Evolutionary conservation across 495 filamentous ascomycete species (phyloP).

Genomic region (Penicillium coffeae): DNA sequence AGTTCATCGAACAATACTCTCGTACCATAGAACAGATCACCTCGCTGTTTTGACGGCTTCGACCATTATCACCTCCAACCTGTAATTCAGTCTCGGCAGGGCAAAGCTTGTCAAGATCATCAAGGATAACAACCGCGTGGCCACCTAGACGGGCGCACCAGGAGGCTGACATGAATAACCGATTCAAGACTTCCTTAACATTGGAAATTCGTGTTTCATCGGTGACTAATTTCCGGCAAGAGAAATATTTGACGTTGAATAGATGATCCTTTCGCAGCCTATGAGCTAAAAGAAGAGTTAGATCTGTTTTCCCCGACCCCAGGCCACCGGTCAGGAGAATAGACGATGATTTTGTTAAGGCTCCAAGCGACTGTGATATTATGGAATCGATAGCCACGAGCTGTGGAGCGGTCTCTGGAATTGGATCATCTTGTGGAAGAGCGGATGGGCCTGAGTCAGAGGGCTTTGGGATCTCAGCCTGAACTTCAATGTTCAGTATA

Average conservation of each 20-base stretch:
- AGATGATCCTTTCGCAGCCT: constrained; percentile 61
- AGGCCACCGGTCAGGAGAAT: constrained; percentile 84
- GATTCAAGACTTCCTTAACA: constrained; percentile 81
- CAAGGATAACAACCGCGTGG: constrained; percentile 75
- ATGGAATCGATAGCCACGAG: constrained; percentile 83
- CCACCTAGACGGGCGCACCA: constrained; percentile 88
- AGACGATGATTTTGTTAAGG: constrained; percentile 80
- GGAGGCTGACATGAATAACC: constrained; percentile 79
- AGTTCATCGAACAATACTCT: constrained; percentile 72
- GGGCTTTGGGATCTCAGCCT: constrained; percentile 62
- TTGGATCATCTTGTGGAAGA: constrained; percentile 46
- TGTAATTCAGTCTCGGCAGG: constrained; percentile 89
- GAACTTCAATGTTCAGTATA: constrained; percentile 66
- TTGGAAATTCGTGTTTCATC: constrained; percentile 84
- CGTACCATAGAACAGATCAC: constrained; percentile 75
- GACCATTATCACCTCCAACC: constrained; percentile 84
- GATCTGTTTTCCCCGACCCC: constrained; percentile 81
- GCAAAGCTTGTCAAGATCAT: constrained; percentile 90
- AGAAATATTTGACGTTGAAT: constrained; percentile 75
- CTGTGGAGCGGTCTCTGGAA: constrained; percentile 50
- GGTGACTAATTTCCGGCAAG: constrained; percentile 76
- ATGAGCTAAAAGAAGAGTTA: constrained; percentile 63
- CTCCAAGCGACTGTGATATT: constrained; percentile 62
- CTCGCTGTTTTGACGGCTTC: constrained; percentile 90
- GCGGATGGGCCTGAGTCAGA: constrained; percentile 43